Evolutionary conservation across 2,329 filamentous ascomycete species (phyloP), one percentile per base, ranked within the genome.

Genomic region (Exophiala bonariae): DNA sequence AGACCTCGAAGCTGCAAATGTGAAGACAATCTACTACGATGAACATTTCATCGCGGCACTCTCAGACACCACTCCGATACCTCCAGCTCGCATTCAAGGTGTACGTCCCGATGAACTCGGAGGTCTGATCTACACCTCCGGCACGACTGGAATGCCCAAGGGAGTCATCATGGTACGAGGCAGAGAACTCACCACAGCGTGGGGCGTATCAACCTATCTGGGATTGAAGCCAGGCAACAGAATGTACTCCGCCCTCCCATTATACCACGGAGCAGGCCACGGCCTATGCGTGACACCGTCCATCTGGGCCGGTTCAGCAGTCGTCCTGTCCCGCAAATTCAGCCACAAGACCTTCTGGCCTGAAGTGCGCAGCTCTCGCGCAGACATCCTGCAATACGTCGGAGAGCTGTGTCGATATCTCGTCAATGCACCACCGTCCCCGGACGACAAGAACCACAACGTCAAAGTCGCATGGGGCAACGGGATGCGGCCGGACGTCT

Each of bases 91-190:
- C 41, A 75, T 83, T 34, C 68, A 70, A 3, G 68, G 66, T 3
- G 70, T 86, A 2, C 67, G 69, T 26, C 73, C 71, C 0, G 65
- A 70, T 11, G 82, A 75, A 54, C 80, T 86, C 0, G 73, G 81
- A 55, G 79, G 76, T 20, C 64, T 90, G n/a, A 81, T 90, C 57
- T 90, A 89, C 63, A 91, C 87, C 0, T 84, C 82, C 52, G 86
- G 86, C 28, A 90, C 87, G 1, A 90, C 87, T 0, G 87, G 87
- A 2, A 66, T 87, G 57, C 86, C 87, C 9, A 91, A 91, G 63
- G 86, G 4, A 71, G 76, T 41, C 59, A 76, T 17, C 70, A 72
- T 50, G 62, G 54, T 1, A 51, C 72, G 14, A n/a, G 55, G 41
- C 20, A 46, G 52, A 6, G 53, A 56, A 37, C 41, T 59, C 43